These are phyloP conservation scores for Gentiana straminea DNA, from an alignment of 257 asterid species.

Conservation along the genomic window DNA sequence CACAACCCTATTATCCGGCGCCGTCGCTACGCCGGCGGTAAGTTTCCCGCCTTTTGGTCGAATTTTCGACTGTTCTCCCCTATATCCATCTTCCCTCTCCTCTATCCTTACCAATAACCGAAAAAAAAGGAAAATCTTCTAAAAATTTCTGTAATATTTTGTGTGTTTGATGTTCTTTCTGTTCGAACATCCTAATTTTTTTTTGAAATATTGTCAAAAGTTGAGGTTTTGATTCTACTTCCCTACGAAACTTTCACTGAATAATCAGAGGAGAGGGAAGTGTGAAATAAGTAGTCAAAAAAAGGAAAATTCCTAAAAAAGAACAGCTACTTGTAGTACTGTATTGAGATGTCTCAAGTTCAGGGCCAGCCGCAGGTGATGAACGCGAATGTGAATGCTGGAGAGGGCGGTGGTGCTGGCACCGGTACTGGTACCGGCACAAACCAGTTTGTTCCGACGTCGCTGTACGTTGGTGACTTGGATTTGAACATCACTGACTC, in stretches of 20 bases:
- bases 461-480: conserved; percentile 88
- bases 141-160: conserved; percentile 15
- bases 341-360: conserved; percentile 62
- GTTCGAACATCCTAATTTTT: conserved; percentile 13
- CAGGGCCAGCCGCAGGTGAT: conserved; percentile 63
- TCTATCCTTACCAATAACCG: conserved; percentile 19
- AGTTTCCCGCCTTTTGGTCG: conserved; percentile 18
- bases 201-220: conserved; percentile 2
- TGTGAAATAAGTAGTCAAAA: conserved; percentile 20
- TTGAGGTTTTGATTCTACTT: conserved; percentile 4
- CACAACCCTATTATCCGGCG: conserved; percentile 17
- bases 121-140: conserved; percentile 23
- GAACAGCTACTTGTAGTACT: conserved; percentile 1
- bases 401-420: conserved; percentile 23
- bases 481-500: conserved; percentile 68
- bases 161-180: conserved; percentile 21
- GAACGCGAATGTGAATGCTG: conserved; percentile 30
- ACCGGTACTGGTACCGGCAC: conserved; percentile 26
- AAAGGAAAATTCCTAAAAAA: conserved; percentile 23
- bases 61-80: conserved; percentile 30
- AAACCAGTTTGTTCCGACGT: conserved; percentile 53
- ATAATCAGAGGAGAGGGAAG: conserved; percentile 97
- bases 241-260: conserved; percentile 17
- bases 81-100: conserved; percentile 39
- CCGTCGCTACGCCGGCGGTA: conserved; percentile 44